Evolutionary conservation across 768 basidiomycete genomes (phyloP), one percentile per base, ranked within the genome.

Genomic region (Rhodotorula toruloides): DNA sequence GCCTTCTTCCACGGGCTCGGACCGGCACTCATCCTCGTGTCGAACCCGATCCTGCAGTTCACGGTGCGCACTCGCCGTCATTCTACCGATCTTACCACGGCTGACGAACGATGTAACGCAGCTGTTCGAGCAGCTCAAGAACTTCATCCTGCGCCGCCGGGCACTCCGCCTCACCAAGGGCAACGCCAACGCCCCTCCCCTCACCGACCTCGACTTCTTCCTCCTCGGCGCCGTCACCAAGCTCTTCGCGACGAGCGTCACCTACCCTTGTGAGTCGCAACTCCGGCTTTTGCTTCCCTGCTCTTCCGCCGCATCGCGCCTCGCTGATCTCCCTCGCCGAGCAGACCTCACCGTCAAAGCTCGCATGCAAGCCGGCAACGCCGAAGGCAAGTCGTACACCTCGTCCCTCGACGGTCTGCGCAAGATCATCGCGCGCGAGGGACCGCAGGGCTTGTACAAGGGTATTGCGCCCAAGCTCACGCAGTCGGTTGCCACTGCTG

Each of bases 91-190:
- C 3, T 2, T 25, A 7, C 43, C 11, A 4, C 31, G 17, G 19
- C 19, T 27, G 21, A 44, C 31, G 22, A 39, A 86, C 92, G 80
- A 93, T 4, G 29, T 4, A 21, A 8, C 12, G 96, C 77, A 97
- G 94, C 27, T 85, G 0, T 98, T 97, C 70, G 94, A 99, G 78
- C 91, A 96, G 76, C 81, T 98, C 73, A 96, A 94, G 81, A 96
- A 93, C 73, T 73, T 84, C 43, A 75, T 97, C 63, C 79, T 91
- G 60, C 81, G 83, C 65, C 82, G 82, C 37, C 84, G 88, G 42
- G 85, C 83, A 10, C 79, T 71, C 76, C 85, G 71, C 81, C 82
- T 56, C 81, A 80, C 40, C 77, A 81, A 55, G 83, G 81, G 53
- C 79, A 62, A 76, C 48, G 65, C 47, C 61, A 61, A 77, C 44